Conservation (phyloP, 108 stramenopile genomes). For the Stephanodiscus triporus region DNA sequence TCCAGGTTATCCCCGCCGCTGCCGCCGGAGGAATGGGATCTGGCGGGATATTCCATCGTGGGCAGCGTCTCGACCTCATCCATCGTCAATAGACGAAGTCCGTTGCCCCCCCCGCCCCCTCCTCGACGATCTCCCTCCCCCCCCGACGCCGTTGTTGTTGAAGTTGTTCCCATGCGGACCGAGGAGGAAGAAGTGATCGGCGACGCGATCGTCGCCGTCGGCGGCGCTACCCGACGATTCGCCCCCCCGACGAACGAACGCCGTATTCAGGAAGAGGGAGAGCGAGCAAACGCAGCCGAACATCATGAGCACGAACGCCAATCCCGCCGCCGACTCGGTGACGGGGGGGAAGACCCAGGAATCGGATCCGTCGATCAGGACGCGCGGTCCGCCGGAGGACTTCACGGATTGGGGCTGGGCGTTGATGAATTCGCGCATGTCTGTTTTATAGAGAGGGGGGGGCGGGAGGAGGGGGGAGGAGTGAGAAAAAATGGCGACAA, state of each 20-base stretch:
- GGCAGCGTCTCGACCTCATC: constrained; percentile 51
- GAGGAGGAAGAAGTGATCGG: background rate
- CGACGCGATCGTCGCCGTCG: no score
- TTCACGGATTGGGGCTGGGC: constrained; percentile 7
- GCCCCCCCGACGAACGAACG: background rate
- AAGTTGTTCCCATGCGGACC: background rate
- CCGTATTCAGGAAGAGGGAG: constrained; percentile 33
- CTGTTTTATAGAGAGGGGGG: constrained; percentile 5
- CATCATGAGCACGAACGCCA: constrained; percentile 39
- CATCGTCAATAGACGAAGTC: constrained; percentile 40
- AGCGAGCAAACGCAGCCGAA: constrained; percentile 46
- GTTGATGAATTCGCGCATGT: constrained; percentile 27
- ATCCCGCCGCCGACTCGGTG: constrained; percentile 13
- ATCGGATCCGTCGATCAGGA: constrained; percentile 42
- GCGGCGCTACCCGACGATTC: constrained; percentile 15
- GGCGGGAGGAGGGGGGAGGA: background rate
- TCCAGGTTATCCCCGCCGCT: constrained; percentile 18
- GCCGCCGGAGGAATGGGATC: background rate
- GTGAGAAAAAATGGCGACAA: background rate
- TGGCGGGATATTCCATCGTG: constrained; percentile 36
- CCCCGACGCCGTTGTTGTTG: background rate
- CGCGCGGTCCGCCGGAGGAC: constrained; percentile 27
- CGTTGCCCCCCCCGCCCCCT: constrained; percentile 15
- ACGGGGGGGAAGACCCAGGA: constrained; percentile 16
- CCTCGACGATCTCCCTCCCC: background rate